Conservation (phyloP, 2,329 filamentous ascomycete genomes). For the Aspergillus chevalieri region DNA sequence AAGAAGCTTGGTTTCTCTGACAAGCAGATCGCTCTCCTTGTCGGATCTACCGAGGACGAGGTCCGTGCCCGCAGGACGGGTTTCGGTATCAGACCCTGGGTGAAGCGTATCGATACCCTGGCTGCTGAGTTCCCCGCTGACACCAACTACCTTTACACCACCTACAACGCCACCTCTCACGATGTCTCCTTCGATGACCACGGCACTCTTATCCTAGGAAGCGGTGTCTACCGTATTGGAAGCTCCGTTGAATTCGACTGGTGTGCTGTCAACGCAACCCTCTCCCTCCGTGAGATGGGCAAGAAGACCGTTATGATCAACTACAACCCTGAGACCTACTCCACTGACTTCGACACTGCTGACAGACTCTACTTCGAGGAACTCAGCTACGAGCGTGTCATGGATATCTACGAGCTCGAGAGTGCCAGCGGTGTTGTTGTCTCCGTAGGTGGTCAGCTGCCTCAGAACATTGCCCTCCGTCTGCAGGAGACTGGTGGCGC, state of each 20-base stretch:
- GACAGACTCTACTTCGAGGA: slow-evolving; percentile 97
- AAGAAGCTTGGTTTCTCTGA: slow-evolving; percentile 99
- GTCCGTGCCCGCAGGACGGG: slow-evolving; percentile 77
- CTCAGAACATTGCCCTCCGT: slow-evolving; percentile 93
- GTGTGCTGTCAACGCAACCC: slow-evolving; percentile 88
- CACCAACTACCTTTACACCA: slow-evolving; percentile 95
- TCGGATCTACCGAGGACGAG: slow-evolving; percentile 80
- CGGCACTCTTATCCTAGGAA: slow-evolving; percentile 81
- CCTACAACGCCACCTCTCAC: slow-evolving; percentile 91
- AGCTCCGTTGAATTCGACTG: slow-evolving; percentile 98
- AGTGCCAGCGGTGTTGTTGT: slow-evolving; percentile 80
- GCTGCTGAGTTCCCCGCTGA: slow-evolving; percentile 93
- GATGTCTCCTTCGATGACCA: slow-evolving; percentile 93
- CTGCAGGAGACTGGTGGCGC: slow-evolving; percentile 87
- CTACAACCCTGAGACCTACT: slow-evolving; percentile 74
- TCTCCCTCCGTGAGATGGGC: slow-evolving; percentile 75
- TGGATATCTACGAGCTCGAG: slow-evolving; percentile 98
- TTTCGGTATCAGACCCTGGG: slow-evolving; percentile 88
- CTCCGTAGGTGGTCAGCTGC: slow-evolving; percentile 90
- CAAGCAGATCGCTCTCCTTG: slow-evolving; percentile 82
- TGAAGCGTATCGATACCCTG: slow-evolving; percentile 97
- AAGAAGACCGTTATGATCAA: slow-evolving; percentile 99
- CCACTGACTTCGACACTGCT: slow-evolving; percentile 80
- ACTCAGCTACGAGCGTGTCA: slow-evolving; percentile 90
- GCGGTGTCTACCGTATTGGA: slow-evolving; percentile 95